Percentiles rank a stretch among this genome's conserved stretches.
phyloP scores from a whole-genome alignment of 2,329 filamentous ascomycete genomes.

The Scedosporium aurantiacum region DNA sequence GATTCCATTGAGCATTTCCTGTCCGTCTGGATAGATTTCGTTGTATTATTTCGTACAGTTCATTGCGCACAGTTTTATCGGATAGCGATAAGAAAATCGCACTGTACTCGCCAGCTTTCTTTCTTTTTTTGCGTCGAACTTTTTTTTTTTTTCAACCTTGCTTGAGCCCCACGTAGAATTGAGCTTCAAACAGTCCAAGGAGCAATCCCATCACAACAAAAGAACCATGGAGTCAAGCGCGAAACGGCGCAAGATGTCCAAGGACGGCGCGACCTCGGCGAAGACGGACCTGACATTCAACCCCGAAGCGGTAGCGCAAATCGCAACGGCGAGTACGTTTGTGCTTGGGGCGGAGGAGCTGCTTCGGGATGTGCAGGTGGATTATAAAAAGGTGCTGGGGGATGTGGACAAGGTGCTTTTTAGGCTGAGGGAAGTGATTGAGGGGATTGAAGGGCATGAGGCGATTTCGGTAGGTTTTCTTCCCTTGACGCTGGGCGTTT shows the following conservation, averaged over 20 bases:
- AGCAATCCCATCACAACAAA: neutral
- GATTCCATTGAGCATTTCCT: no score
- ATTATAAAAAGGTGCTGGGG: constrained; percentile 37
- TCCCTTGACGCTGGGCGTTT: neutral
- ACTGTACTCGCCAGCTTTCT: neutral
- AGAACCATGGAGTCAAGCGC: constrained; percentile 34
- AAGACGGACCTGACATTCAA: constrained; percentile 28
- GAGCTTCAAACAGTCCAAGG: neutral
- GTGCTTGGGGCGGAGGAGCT: constrained; percentile 50
- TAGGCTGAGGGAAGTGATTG: constrained; percentile 40
- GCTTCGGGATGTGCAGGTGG: constrained; percentile 40
- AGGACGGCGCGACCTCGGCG: constrained; percentile 12
- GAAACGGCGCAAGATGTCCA: constrained; percentile 37
- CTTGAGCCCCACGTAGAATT: neutral
- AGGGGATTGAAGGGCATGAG: constrained; percentile 37
- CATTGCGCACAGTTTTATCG: neutral
- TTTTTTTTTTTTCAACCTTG: neutral
- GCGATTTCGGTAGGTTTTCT: constrained; percentile 34
- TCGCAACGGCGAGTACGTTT: constrained; percentile 42
- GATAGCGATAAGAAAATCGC: neutral
- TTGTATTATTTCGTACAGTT: neutral
- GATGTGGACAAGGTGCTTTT: constrained; percentile 39
- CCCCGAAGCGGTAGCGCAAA: constrained; percentile 24
- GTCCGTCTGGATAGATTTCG: neutral
- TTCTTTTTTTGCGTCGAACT: neutral